Evolutionary conservation across 2,329 filamentous ascomycete species (phyloP).

Genomic region (Hypomyces perniciosus): DNA sequence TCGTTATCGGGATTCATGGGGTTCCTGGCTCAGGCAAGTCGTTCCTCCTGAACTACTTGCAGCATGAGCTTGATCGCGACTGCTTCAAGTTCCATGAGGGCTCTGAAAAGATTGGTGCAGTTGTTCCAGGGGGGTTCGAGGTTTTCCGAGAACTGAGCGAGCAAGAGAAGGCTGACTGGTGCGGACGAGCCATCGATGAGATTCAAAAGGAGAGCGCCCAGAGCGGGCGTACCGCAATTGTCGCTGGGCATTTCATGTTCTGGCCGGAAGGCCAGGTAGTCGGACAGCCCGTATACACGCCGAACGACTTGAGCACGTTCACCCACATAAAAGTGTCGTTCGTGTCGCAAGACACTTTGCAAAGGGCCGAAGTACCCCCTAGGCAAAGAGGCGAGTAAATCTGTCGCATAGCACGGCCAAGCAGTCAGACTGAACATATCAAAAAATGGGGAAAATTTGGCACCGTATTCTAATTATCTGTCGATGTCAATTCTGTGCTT

Average conservation of each 20-base stretch:
- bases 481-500: no score
- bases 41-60: conserved; percentile 36
- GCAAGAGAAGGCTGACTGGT: conserved; percentile 31
- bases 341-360: no score
- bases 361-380: no score
- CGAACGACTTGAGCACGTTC: conserved; percentile 39
- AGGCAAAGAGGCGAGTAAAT: no score
- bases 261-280: conserved; percentile 35
- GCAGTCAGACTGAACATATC: no score
- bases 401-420: no score
- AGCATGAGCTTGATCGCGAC: conserved; percentile 24
- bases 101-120: conserved; percentile 37
- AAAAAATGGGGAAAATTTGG: no score
- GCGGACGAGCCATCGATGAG: conserved; percentile 38
- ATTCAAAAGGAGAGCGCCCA: conserved; percentile 34
- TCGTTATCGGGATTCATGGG: conserved; percentile 49
- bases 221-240: conserved; percentile 35
- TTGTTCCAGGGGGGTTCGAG: conserved; percentile 41
- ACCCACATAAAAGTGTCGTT: no score
- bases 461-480: no score
- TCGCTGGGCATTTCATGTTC: conserved; percentile 52
- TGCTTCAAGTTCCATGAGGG: conserved; percentile 47
- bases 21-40: conserved; percentile 50
- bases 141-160: conserved; percentile 38
- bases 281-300: conserved; percentile 34